A percentile compares a stretch with the other conserved stretches of the same genome.
phyloP scores from a whole-genome alignment of 305 asterid genomes.

The Fraxinus platypoda region DNA sequence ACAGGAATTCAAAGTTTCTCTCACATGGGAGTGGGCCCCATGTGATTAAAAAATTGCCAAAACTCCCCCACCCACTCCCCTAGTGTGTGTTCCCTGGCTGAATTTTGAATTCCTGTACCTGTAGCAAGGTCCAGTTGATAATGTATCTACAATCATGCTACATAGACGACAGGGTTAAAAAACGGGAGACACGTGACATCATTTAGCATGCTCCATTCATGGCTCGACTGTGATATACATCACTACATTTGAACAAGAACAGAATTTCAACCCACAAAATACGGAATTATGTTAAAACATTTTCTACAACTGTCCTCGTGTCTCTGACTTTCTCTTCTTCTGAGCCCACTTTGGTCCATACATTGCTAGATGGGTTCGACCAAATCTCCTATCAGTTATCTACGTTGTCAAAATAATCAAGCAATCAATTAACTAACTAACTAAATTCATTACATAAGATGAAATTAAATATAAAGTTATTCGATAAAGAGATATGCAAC shows the following conservation, averaged over 20 bases:
- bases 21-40: too few species aligned
- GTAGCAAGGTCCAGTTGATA: too few species aligned
- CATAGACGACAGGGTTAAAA: too few species aligned
- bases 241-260: not conserved
- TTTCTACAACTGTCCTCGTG: slow-evolving; percentile 4
- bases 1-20: too few species aligned
- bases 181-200: too few species aligned
- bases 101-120: too few species aligned
- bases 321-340: slow-evolving; percentile 45
- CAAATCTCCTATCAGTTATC: slow-evolving; percentile 86
- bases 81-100: too few species aligned
- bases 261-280: not conserved
- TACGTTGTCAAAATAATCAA: slow-evolving; percentile 27
- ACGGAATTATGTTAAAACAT: not conserved
- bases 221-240: not conserved
- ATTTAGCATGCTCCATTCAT: not conserved
- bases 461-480: not conserved
- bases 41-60: too few species aligned
- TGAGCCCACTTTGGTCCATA: slow-evolving; percentile 79
- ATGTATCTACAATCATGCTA: not conserved
- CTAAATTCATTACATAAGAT: not conserved
- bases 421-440: not conserved
- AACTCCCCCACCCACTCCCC: too few species aligned
- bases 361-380: slow-evolving; percentile 75
- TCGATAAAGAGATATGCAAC: not conserved